Evolutionary conservation across 495 filamentous ascomycete species (phyloP).

Genomic region (Aspergillus sclerotioniger): DNA sequence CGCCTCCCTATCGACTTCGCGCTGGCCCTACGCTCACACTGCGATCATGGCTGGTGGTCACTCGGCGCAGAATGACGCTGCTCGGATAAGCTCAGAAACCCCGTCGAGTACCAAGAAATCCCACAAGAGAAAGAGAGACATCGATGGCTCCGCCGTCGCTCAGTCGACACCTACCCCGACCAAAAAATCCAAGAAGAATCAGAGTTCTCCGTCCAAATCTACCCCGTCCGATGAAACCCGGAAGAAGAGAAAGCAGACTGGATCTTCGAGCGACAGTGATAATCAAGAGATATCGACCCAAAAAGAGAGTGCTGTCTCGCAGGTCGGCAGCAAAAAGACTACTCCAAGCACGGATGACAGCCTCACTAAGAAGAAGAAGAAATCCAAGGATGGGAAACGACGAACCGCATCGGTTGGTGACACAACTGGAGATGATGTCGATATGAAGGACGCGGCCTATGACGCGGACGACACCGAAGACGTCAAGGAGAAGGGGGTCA

Average conservation of each 20-base stretch:
- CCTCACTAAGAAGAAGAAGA: conserved; percentile 24
- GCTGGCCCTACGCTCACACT: conserved; percentile 8
- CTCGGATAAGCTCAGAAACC: conserved; percentile 21
- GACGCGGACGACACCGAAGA: conserved; percentile 14
- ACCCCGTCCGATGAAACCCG: conserved; percentile 16
- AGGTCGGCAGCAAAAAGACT: conserved; percentile 23
- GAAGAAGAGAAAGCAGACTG: conserved; percentile 28
- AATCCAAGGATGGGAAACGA: conserved; percentile 31
- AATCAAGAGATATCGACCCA: conserved; percentile 23
- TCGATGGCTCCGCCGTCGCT: conserved; percentile 26
- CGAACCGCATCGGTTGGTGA: conserved; percentile 18
- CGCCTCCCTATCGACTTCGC: background rate
- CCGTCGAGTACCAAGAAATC: conserved; percentile 26
- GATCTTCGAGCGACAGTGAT: conserved; percentile 16
- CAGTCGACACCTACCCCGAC: conserved; percentile 34
- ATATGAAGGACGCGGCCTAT: conserved; percentile 16
- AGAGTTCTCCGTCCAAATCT: conserved; percentile 19
- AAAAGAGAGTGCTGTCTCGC: conserved; percentile 33
- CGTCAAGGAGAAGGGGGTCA: background rate
- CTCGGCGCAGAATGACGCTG: conserved; percentile 13
- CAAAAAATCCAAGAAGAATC: conserved; percentile 39
- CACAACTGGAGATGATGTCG: conserved; percentile 19
- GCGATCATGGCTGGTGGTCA: conserved; percentile 31
- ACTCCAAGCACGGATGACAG: conserved; percentile 22
- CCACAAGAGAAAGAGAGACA: conserved; percentile 42